Evolutionary conservation across 176 grass and related monocot genomes (phyloP), one percentile per base, ranked within the genome.

Genomic region (Microstegium vimineum): DNA sequence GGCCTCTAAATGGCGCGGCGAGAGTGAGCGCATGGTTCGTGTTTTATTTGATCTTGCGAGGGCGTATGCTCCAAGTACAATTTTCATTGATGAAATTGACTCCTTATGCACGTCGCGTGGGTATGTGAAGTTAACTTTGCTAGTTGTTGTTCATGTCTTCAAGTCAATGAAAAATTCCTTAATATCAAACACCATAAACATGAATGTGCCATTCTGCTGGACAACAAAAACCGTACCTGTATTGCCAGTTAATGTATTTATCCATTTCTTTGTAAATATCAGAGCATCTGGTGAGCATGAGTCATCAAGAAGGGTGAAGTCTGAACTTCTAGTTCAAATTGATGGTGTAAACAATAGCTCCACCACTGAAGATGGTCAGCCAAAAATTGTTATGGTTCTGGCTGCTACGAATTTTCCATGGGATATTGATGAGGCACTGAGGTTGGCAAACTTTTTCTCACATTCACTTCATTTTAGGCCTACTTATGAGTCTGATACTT

Each of bases 51-150:
- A 97, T 13, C 90, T 97, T 84, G 94, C 94, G 71, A 94, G 94
- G 83, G 90, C 90, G 62, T 97, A 97, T 63, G 94, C 94, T 79
- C 94, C 94, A 38, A 97, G 94, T 77, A 97, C 92, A 79, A 94
- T 97, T 82, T 97, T 97, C 61, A 94, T 97, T 72, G 94, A 97
- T 91, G 94, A 97, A 85, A 97, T 97, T 60, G 94, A 97, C 81
- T 97, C 94, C 65, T 85, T 97, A 49, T 97, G 94, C 84, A 97
- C 91, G 67, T 88, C 94, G 81, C 92, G 92, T 66, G 94, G 94
- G 94, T 97, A 93, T 64, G 90, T 82, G 61, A 87, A 38, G 36
- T 81, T 83, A 71, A 61, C 47, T 47, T 81, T 82, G 2, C 43
- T 80, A 59, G 66, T 72, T 1, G 4, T 14, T 74, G 6, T 68